Evolutionary conservation across 1,284 basidiomycete genomes (phyloP).

Genomic region (Rugosomyces carneus): DNA sequence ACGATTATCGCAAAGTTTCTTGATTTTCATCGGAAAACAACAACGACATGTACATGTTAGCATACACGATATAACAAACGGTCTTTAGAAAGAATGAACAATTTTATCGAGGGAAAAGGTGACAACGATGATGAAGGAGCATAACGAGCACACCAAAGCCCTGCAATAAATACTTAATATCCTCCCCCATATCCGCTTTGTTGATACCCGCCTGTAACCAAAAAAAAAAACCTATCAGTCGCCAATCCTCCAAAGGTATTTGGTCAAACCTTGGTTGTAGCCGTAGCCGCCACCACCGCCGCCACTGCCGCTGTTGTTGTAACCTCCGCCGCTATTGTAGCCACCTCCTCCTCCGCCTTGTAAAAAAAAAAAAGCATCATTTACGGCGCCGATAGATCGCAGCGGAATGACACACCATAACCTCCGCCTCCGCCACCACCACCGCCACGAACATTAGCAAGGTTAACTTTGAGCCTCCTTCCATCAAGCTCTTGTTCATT

Average conservation of each 20-base stretch:
- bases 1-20: too few species aligned
- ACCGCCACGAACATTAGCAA: conserved; percentile 78
- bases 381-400: background rate
- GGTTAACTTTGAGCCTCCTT: conserved; percentile 88
- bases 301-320: background rate
- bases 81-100: conserved; percentile 18
- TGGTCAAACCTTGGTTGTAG: background rate
- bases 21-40: too few species aligned
- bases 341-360: conserved; percentile 2
- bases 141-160: conserved; percentile 1
- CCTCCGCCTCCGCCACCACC: conserved; percentile 21
- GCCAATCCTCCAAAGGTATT: too few species aligned
- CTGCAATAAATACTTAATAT: conserved; percentile 8
- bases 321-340: conserved; percentile 15
- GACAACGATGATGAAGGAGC: conserved; percentile 3
- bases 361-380: background rate
- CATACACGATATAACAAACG: too few species aligned
- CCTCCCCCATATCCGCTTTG: conserved; percentile 4
- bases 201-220: conserved; percentile 8
- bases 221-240: too few species aligned
- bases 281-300: conserved; percentile 20
- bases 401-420: background rate
- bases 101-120: background rate
- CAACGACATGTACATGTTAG: too few species aligned
- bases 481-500: conserved; percentile 96